Evolutionary conservation across 345 rosid genomes (phyloP), one percentile per base, ranked within the genome.

Genomic region (Eucalyptus sp.): DNA sequence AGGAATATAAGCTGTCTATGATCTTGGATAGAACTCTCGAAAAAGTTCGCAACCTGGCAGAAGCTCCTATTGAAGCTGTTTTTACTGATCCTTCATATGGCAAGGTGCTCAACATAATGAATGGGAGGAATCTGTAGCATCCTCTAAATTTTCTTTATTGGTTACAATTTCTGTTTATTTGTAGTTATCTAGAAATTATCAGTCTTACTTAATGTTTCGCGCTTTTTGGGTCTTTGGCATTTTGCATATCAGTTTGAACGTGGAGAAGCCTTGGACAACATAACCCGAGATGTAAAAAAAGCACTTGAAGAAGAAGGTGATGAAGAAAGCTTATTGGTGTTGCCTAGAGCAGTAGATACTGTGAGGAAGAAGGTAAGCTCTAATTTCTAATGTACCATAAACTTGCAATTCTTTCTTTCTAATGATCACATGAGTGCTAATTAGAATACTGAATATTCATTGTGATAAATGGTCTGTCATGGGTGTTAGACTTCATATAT

Each of bases 221-320:
- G 9, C 58, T 50, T 20, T 37, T 60, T 86, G 17, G 43, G 81
- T 76, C 49, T 86, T 79, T 66, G 43, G 54, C 68, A 66, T 81
- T 86, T 88, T 86, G 50, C 66, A 87, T 48, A 50, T 90, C 91
- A 98, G 99, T 98, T 98, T 94, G 97, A 98, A 92, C 97, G 99
- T 87, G 99, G 99, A 52, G 99, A 95, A 91, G 99, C 99, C 87
- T 92, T 98, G 90, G 99, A 97, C 86, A 92, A 93, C 90, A 97
- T 98, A 91, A 92, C 96, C 43, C 94, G 91, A 90, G 97, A 92
- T 85, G 99, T 95, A 62, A 97, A 87, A 91, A 92, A 89, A 88
- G 80, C 88, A 54, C 96, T 98, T 91, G 96, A 94, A 91, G 98
- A 95, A 91, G 98, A 96, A 88, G 95, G 96, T 52, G 99, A 98